Conservation (phyloP, 1,139 yeast species). For the Candida labiduridarum region DNA sequence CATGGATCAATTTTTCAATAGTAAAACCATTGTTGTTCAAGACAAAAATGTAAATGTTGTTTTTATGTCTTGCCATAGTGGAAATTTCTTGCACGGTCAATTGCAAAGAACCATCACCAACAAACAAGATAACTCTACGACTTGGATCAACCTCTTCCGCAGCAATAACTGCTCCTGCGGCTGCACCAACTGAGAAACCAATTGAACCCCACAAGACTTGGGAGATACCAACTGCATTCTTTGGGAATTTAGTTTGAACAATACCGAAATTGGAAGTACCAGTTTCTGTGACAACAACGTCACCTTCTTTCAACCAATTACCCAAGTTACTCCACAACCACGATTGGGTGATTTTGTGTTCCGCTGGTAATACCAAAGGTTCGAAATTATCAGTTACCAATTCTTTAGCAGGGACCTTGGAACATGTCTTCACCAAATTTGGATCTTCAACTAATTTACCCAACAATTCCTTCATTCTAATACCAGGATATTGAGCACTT, state of each 20-base stretch:
- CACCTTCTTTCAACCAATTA: conserved; percentile 76
- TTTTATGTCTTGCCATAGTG: conserved; percentile 78
- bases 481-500: conserved; percentile 74
- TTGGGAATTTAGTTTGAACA: conserved; percentile 76
- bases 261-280: conserved; percentile 93
- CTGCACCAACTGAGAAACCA: conserved; percentile 86
- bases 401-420: conserved; percentile 48
- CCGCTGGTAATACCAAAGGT: conserved; percentile 16
- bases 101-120: conserved; percentile 91
- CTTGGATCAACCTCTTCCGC: conserved; percentile 71
- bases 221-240: conserved; percentile 72
- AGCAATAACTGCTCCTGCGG: conserved; percentile 84
- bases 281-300: conserved; percentile 80
- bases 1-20: conserved; percentile 86
- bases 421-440: conserved; percentile 37
- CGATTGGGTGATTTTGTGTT: conserved; percentile 59
- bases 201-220: conserved; percentile 92
- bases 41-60: conserved; percentile 79
- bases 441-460: conserved; percentile 12
- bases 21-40: conserved; percentile 89
- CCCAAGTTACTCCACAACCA: conserved; percentile 82
- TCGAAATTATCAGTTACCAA: conserved; percentile 33
- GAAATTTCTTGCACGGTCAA: conserved; percentile 87
- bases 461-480: conserved; percentile 66
- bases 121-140: conserved; percentile 77